phyloP scores from a whole-genome alignment of 1,284 basidiomycete species.

The Heterobasidion occidentale region DNA sequence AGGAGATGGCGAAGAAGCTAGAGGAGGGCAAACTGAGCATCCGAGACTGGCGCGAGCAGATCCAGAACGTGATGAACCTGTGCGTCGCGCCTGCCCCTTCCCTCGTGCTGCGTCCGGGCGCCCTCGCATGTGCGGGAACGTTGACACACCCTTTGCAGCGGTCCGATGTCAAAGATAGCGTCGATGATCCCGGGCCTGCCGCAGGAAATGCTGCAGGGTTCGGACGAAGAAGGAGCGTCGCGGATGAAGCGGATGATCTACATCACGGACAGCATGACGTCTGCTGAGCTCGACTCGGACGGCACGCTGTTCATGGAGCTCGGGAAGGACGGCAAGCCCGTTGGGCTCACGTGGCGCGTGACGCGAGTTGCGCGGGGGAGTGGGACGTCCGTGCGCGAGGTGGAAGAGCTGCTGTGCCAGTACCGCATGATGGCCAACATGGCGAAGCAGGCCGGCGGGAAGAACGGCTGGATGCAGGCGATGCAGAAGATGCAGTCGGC shows the following conservation, averaged over 20 bases:
- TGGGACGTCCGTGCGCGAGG: constrained; percentile 94
- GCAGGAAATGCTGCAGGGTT: constrained; percentile 82
- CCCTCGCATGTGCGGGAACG: not conserved
- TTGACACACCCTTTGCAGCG: constrained; percentile 42
- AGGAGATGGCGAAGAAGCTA: constrained; percentile 97
- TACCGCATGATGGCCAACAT: constrained; percentile 97
- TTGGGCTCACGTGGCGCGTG: constrained; percentile 80
- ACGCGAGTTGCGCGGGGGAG: constrained; percentile 87
- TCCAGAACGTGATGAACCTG: constrained; percentile 98
- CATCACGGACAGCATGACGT: constrained; percentile 98
- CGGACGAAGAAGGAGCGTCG: constrained; percentile 85
- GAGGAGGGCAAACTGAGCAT: constrained; percentile 96
- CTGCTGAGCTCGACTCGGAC: constrained; percentile 92
- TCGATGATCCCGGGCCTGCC: constrained; percentile 98
- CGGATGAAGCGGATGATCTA: constrained; percentile 98
- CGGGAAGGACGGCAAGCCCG: constrained; percentile 79
- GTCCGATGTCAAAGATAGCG: constrained; percentile 95
- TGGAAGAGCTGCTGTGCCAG: constrained; percentile 93
- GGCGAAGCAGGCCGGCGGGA: constrained; percentile 95
- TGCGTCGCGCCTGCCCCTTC: constrained; percentile 27
- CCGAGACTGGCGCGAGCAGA: constrained; percentile 96
- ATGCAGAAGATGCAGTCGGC: constrained; percentile 89
- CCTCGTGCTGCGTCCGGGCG: not conserved
- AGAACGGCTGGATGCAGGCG: constrained; percentile 86
- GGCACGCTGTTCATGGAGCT: constrained; percentile 81